Evolutionary conservation across 2,329 filamentous ascomycete genomes (phyloP).

Genomic region (Immersiporthe knoxdaviesiana): DNA sequence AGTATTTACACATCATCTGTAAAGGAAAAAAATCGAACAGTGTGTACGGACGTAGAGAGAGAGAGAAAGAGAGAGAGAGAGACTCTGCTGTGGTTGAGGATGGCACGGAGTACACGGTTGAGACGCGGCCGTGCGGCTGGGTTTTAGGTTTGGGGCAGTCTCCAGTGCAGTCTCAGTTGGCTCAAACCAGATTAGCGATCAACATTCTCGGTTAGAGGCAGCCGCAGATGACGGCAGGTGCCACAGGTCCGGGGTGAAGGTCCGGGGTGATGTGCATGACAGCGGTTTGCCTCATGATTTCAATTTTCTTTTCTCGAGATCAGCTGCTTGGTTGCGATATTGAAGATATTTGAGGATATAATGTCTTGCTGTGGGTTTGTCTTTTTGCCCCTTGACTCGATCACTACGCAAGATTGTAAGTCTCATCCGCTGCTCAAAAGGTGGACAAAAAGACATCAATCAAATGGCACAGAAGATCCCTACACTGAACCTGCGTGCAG

Average conservation of each 20-base stretch:
- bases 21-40: not conserved
- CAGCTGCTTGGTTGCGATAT: not conserved
- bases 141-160: not conserved
- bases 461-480: not conserved
- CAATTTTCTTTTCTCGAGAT: not conserved
- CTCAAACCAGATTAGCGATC: constrained; percentile 17
- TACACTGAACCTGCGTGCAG: not conserved
- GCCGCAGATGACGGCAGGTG: not conserved
- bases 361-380: not conserved
- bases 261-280: not conserved
- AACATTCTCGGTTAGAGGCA: not conserved
- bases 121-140: constrained; percentile 8
- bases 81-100: not conserved
- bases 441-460: not conserved
- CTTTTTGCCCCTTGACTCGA: not conserved
- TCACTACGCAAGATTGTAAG: not conserved
- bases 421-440: not conserved
- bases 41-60: too few relatives aligned
- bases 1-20: not conserved
- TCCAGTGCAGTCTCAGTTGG: constrained; percentile 11
- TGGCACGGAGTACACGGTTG: too few relatives aligned
- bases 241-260: not conserved
- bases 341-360: not conserved
- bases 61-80: too few relatives aligned
- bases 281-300: not conserved